Evolutionary conservation across 805 yeast species (phyloP), one percentile per base, ranked within the genome.

Genomic region (Wickerhamiella shivajii): DNA sequence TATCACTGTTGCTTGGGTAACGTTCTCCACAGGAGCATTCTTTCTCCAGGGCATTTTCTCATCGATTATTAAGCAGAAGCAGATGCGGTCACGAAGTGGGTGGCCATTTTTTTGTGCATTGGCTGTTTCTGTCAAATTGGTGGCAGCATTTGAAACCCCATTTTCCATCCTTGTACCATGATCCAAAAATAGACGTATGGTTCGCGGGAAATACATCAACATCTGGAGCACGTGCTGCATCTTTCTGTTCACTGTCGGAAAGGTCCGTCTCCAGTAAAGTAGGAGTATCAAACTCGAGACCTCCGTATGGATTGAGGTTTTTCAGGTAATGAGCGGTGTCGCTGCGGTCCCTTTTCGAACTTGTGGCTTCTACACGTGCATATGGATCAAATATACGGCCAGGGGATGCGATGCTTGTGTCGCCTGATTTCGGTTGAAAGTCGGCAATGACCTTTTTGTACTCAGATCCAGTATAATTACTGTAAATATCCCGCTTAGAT

Each of bases 301-400:
- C 39, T 3, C 27, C 34, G 10, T 16, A 20, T 18, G 3, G 31
- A n/a, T 15, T 13, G 8, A 38, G 12, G 12, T 32, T 32, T 9
- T 22, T 17, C 17, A 38, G 34, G 11, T 38, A 38, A 13, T 35
- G 26, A 1, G 41, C 41, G 5, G 29, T 27, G 18, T 38, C 41
- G 12, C 19, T 29, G 7, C 34, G 24, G 18, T 32, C 34, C 7
- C 41, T 23, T 15, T 8, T 16, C 12, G 22, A 36, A 13, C 33
- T 24, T 12, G 24, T 9, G 5, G 28, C 34, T 18, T 3, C 34
- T 19, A 14, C 37, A n/a, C 31, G 16, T 4, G 37, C 28, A 15
- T 28, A 35, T 3, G 19, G 8, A 16, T 38, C 41, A 6, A 34
- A 29, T 8, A 38, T 34, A 1, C 27, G 29, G n/a, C 18, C 12